Percentiles rank a stretch among this genome's conserved stretches.
These are phyloP conservation scores for Colletotrichum liaoningense DNA, from an alignment of 2,329 filamentous ascomycete genomes.

Conservation along the genomic window DNA sequence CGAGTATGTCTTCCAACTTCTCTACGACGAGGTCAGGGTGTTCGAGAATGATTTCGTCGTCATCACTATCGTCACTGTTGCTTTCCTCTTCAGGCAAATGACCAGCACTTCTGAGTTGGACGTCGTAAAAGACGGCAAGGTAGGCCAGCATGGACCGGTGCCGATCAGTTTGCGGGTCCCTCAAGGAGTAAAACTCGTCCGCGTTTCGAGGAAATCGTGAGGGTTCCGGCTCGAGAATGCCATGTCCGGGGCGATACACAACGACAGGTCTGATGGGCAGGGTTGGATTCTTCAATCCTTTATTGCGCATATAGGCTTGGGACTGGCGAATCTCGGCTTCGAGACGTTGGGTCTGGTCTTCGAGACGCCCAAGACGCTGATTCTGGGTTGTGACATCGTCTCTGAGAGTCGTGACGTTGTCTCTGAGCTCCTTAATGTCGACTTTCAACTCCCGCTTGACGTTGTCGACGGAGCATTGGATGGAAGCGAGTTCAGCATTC, in stretches of 20 bases:
- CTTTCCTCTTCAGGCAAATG: neutral
- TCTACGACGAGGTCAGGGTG: neutral
- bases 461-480: neutral
- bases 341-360: neutral
- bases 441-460: neutral
- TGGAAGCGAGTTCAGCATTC: neutral
- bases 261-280: neutral
- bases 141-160: neutral
- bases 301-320: too few species aligned
- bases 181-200: slow-evolving; percentile 8
- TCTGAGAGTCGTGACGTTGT: too few species aligned
- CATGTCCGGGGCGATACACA: neutral
- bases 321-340: neutral
- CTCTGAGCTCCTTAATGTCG: too few species aligned
- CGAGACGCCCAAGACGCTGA: too few species aligned
- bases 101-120: neutral
- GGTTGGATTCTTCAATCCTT: slow-evolving; percentile 12
- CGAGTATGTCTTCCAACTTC: slow-evolving; percentile 12
- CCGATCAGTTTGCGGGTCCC: neutral
- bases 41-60: neutral
- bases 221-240: neutral
- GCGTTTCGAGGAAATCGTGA: slow-evolving; percentile 1
- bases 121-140: slow-evolving; percentile 1
- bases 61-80: neutral
- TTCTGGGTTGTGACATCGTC: too few species aligned